Percentiles rank a stretch among this genome's conserved stretches.
These are phyloP conservation scores for Leccinum truebloodii DNA, from an alignment of 768 basidiomycete genomes.

Conservation along the genomic window DNA sequence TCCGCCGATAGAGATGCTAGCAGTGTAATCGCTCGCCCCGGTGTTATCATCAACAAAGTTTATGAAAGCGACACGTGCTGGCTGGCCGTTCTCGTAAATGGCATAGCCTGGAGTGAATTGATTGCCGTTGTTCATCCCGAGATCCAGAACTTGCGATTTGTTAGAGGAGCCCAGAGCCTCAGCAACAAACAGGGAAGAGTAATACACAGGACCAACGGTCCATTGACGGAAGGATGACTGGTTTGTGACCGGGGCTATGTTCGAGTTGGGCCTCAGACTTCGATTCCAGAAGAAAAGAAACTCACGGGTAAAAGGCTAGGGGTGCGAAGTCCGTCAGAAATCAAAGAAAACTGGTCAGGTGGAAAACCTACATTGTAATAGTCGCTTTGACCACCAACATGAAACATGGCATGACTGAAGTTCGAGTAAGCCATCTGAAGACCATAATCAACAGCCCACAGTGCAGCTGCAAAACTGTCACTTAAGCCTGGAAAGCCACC, in stretches of 20 bases:
- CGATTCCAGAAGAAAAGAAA: not conserved
- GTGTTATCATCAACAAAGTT: conserved; percentile 68
- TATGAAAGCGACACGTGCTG: conserved; percentile 64
- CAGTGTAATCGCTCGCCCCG: conserved; percentile 54
- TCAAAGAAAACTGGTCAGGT: not conserved
- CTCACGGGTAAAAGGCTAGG: conserved; percentile 42
- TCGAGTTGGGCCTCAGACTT: not conserved
- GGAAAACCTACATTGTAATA: conserved; percentile 58
- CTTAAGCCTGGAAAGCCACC: conserved; percentile 52
- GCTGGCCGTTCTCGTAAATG: conserved; percentile 69
- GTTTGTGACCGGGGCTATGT: conserved; percentile 52
- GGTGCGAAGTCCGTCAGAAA: not conserved
- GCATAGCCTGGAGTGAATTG: conserved; percentile 59
- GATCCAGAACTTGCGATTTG: conserved; percentile 65
- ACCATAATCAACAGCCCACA: conserved; percentile 56
- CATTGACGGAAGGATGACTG: conserved; percentile 60
- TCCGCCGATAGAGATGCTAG: conserved; percentile 49
- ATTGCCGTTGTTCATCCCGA: conserved; percentile 48
- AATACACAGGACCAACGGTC: conserved; percentile 76
- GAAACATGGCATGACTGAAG: conserved; percentile 43
- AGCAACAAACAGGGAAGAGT: conserved; percentile 67
- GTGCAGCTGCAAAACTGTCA: conserved; percentile 55
- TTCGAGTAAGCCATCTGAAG: conserved; percentile 53
- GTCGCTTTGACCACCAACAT: conserved; percentile 64
- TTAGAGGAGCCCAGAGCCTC: conserved; percentile 69